phyloP scores from a whole-genome alignment of 305 asterid genomes.

The Solanum hybrid region DNA sequence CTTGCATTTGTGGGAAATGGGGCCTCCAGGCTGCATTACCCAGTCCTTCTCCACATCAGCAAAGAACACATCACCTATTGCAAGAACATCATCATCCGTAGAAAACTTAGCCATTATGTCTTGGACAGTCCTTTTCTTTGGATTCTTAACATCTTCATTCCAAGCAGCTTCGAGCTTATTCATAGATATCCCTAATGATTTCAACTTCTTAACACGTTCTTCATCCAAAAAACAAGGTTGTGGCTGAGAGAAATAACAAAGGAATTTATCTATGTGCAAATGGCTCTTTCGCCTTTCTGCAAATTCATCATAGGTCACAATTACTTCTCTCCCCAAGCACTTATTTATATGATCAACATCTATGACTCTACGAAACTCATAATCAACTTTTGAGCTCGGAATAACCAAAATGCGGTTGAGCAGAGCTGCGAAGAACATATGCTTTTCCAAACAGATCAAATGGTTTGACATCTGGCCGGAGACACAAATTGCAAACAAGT shows the following conservation, averaged over 20 bases:
- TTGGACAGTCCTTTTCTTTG: constrained; percentile 43
- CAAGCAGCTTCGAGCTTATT: constrained; percentile 66
- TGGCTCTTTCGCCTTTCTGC: constrained; percentile 52
- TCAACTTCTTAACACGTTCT: constrained; percentile 75
- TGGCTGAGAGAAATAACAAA: constrained; percentile 84
- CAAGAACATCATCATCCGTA: constrained; percentile 61
- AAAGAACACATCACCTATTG: constrained; percentile 90
- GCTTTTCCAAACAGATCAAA: constrained; percentile 85
- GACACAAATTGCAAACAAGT: constrained; percentile 72
- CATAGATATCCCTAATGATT: constrained; percentile 61
- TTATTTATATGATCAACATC: constrained; percentile 78
- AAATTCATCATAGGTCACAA: constrained; percentile 79
- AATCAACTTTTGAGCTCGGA: constrained; percentile 86
- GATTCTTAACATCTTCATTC: constrained; percentile 88
- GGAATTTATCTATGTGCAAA: constrained; percentile 55
- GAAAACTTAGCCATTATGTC: constrained; percentile 66
- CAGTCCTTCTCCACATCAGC: constrained; percentile 80
- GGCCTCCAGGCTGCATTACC: constrained; percentile 99
- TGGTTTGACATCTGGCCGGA: constrained; percentile 98
- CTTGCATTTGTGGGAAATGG: constrained; percentile 83
- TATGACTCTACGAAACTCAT: constrained; percentile 43
- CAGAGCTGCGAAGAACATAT: constrained; percentile 86
- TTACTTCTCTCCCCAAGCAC: constrained; percentile 76
- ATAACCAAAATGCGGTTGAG: constrained; percentile 70
- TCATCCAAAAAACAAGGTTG: constrained; percentile 83